Evolutionary conservation across 768 basidiomycete species (phyloP), one percentile per base, ranked within the genome.

Genomic region (Pleurotus pulmonarius): DNA sequence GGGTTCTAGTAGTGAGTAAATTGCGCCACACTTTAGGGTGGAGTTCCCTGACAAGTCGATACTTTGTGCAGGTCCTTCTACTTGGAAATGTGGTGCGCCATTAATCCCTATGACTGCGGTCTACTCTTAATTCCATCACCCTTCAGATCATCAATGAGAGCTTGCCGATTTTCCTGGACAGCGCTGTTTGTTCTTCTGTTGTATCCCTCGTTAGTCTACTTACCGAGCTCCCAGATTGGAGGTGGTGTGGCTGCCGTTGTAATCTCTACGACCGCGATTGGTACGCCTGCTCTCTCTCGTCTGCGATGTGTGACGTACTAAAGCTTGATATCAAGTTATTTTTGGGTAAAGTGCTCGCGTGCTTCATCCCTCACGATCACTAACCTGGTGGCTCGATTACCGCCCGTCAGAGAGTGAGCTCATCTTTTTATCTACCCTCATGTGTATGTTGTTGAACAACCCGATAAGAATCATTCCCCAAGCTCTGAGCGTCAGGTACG

Each of bases 1-100:
- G 96, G 96, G 93, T 98, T 11, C 81, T 98, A 7, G 95, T 97
- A 51, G 94, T 93, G 65, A 52, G 78, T 71, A 49, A 5, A 22
- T 29, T 26, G 29, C 29, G 29, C 29, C 29, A 34, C 44, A 44
- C 52, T 48, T 39, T 18, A 34, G 43, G n/a, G 20, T n/a, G 41
- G 18, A 39, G 44, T 34, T 20, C 18, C 15, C 9, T 25, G 22
- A 22, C 26, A 25, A 7, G 44, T 25, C 48, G 22, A 34, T 34
- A 11, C 8, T 9, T 22, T 44, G 22, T 25, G 5, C 45, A 91
- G 90, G 90, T 94, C 6, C 78, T 98, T 1, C 79, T 98, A 2
- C 76, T 98, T 1, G 83, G 89, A 56, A 97, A 98, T 67, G 94
- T 97, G 58, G 88, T 90, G 64, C 56, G 88, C 72, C 8, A 1